A percentile compares a stretch with the other conserved stretches of the same genome.
These are phyloP conservation scores for Suhomyces kunorum DNA, from an alignment of 1,139 yeast species.

Conservation along the genomic window DNA sequence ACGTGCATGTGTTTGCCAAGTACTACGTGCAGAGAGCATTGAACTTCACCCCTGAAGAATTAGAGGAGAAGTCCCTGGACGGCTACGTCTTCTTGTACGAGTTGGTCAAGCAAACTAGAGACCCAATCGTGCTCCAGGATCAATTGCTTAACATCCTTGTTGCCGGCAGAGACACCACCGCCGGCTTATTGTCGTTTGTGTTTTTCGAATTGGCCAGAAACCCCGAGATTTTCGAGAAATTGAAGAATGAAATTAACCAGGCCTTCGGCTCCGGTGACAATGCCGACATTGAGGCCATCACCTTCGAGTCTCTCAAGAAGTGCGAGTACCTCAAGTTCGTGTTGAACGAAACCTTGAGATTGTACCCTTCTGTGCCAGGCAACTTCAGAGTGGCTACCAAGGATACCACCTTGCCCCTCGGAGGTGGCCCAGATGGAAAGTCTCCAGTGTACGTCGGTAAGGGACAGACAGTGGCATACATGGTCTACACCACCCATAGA, in stretches of 20 bases:
- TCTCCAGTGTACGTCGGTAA: conserved; percentile 25
- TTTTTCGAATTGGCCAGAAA: conserved; percentile 49
- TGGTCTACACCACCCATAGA: conserved; percentile 26
- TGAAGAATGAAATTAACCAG: conserved; percentile 39
- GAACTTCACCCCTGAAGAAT: conserved; percentile 27
- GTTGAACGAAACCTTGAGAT: conserved; percentile 26
- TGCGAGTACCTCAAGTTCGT: conserved; percentile 29
- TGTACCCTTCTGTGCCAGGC: conserved; percentile 31
- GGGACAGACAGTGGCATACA: conserved; percentile 25
- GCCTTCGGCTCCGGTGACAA: conserved; percentile 34
- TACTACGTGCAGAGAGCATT: conserved; percentile 26
- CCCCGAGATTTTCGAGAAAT: conserved; percentile 39
- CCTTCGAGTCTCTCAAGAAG: conserved; percentile 27
- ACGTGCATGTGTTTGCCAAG: conserved; percentile 39
- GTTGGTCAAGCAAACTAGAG: conserved; percentile 50
- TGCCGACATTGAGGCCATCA: conserved; percentile 18
- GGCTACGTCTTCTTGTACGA: conserved; percentile 55
- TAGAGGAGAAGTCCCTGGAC: conserved; percentile 33
- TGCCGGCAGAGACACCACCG: conserved; percentile 63
- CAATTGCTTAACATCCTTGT: conserved; percentile 53
- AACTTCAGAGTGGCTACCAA: conserved; percentile 27
- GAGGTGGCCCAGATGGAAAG: conserved; percentile 25
- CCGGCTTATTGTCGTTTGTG: conserved; percentile 51
- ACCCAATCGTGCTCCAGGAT: conserved; percentile 51
- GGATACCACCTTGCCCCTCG: conserved; percentile 29